Percentiles rank a stretch among this genome's conserved stretches.
These are phyloP conservation scores for Rusavskia elegans DNA, from an alignment of 495 filamentous ascomycete genomes.

Conservation along the genomic window DNA sequence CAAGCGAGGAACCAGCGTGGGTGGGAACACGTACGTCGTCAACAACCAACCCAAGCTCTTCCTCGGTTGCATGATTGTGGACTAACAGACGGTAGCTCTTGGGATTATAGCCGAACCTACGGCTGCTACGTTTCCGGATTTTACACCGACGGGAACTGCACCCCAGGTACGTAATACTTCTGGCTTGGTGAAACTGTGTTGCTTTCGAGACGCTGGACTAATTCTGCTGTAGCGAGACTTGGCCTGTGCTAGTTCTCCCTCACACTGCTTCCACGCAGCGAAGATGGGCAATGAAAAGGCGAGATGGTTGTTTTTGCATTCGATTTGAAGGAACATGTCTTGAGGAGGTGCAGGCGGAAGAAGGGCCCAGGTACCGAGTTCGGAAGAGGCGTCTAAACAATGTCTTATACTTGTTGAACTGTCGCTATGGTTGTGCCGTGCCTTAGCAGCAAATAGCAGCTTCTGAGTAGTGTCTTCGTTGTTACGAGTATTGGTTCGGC, in stretches of 20 bases:
- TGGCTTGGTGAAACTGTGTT: not conserved
- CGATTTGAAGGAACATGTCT: not conserved
- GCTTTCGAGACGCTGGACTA: not conserved
- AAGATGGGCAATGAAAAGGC: not conserved
- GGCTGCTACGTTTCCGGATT: not conserved
- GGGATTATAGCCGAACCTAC: not conserved
- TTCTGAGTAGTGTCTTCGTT: too few species aligned
- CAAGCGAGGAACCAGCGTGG: not conserved
- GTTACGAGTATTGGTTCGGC: too few species aligned
- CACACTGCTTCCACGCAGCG: not conserved
- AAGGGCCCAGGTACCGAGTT: not conserved
- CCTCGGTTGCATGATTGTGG: not conserved
- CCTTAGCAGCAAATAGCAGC: too few species aligned
- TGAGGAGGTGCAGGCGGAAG: not conserved
- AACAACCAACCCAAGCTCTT: not conserved
- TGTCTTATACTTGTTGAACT: too few species aligned
- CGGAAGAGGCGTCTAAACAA: too few species aligned
- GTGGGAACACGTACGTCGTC: not conserved
- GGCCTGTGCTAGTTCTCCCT: not conserved
- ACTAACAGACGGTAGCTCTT: not conserved
- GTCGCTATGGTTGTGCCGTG: too few species aligned
- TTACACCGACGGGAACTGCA: conserved; percentile 1
- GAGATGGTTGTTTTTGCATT: not conserved
- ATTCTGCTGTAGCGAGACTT: not conserved
- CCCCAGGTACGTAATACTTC: not conserved